phyloP scores from a whole-genome alignment of 2,329 filamentous ascomycete genomes.

The Ambrosiella cleistominuta region DNA sequence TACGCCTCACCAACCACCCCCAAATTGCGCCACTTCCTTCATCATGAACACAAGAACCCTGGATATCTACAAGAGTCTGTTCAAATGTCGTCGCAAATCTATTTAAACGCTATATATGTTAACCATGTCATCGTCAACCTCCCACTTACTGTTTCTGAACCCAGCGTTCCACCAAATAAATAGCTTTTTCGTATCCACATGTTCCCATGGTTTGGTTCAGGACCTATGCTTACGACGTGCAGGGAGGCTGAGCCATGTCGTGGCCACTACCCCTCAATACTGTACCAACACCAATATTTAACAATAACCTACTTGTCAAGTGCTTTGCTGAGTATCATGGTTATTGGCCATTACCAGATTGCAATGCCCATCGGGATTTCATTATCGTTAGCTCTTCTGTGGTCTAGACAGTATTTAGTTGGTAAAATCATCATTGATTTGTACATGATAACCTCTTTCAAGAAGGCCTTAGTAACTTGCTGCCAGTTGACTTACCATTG shows the following conservation, averaged over 20 bases:
- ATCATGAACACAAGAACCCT: no score
- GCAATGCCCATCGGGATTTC: no score
- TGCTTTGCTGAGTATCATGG: not conserved
- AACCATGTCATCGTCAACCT: not conserved
- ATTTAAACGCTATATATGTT: not conserved
- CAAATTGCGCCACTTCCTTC: no score
- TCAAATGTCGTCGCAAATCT: not conserved
- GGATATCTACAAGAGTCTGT: no score
- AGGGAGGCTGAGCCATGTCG: slow-evolving; percentile 1
- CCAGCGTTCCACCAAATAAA: not conserved
- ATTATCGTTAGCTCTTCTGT: no score
- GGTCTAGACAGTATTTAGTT: no score
- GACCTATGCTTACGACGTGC: not conserved
- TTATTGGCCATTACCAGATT: no score
- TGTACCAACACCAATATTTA: not conserved
- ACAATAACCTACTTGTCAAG: not conserved
- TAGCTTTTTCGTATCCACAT: not conserved
- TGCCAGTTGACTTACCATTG: not conserved
- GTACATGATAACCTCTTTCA: not conserved
- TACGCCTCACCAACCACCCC: no score
- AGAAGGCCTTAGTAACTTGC: not conserved
- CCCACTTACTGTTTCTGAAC: not conserved
- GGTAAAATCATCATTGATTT: not conserved
- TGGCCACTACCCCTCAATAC: not conserved
- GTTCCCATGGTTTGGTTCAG: not conserved